A percentile compares a stretch with the other conserved stretches of the same genome.
Conservation (phyloP, 306 rosid genomes). For the Cotoneaster glaucophyllus region DNA sequence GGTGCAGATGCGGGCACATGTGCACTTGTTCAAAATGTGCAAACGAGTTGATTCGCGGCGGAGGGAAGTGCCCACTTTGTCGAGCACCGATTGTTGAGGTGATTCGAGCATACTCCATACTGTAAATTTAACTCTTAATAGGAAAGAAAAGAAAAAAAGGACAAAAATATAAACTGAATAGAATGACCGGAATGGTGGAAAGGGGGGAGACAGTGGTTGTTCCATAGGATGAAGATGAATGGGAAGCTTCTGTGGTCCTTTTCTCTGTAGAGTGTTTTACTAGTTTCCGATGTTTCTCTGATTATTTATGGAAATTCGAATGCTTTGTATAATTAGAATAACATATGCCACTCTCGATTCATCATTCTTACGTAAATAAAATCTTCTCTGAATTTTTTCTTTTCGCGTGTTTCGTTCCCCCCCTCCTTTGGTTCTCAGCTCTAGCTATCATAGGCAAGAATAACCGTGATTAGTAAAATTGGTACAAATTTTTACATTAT, state of each 20-base stretch:
- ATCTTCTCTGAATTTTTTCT: slow-evolving; percentile 36
- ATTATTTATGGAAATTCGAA: slow-evolving; percentile 37
- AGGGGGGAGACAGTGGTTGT: slow-evolving; percentile 27
- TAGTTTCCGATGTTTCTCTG: slow-evolving; percentile 69
- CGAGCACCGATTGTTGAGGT: slow-evolving; percentile 98
- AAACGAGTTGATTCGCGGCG: slow-evolving; percentile 85
- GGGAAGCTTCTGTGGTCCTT: slow-evolving; percentile 41
- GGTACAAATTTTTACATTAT: background rate
- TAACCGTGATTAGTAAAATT: background rate
- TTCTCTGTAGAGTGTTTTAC: slow-evolving; percentile 41
- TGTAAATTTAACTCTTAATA: slow-evolving; percentile 56
- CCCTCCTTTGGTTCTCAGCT: background rate
- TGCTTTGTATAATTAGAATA: slow-evolving; percentile 70
- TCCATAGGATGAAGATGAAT: slow-evolving; percentile 18
- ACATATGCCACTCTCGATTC: slow-evolving; percentile 68
- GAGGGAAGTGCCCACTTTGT: slow-evolving; percentile 99
- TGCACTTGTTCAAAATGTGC: slow-evolving; percentile 99
- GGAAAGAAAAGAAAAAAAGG: slow-evolving; percentile 13
- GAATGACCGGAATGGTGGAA: slow-evolving; percentile 20
- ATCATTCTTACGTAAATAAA: slow-evolving; percentile 83
- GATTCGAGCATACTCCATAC: slow-evolving; percentile 95
- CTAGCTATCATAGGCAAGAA: background rate
- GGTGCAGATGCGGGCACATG: slow-evolving; percentile 98
- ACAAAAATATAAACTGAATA: background rate
- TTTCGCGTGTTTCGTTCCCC: background rate